Base-by-base conservation (phyloP, 768 basidiomycete genomes). In the Rhizopogon vinicolor region DNA sequence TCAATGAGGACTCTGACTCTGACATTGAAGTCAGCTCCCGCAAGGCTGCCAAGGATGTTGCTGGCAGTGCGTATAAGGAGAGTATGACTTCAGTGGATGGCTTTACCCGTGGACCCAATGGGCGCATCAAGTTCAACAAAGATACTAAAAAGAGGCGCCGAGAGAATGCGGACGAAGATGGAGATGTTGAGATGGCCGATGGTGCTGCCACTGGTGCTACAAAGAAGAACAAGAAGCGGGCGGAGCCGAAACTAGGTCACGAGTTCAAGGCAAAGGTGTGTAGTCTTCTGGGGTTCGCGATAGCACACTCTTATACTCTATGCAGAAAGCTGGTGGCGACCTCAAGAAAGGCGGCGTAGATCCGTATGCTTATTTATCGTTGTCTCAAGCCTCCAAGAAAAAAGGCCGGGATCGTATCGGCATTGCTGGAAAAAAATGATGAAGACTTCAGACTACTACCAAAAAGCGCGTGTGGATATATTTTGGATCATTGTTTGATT, bases 231-330 rank as follows among this genome's bases (percentile, higher is more conserved):
- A 76, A 78, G 69, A 69, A 72, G 62, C 78, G 71, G 77, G 82
- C 74, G 70, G 82, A 75, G 73, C 75, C 69, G 46, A 79, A 68
- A 73, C 80, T 80, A 49, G 97, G 97, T 12, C 84, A 84, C 13
- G 94, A 98, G 69, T 98, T 97, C 79, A 95, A 89, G 69, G 92
- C 97, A 31, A 98, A 94, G 85, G 95, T 93, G 61, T 54, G 84
- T 71, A 7, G 9, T 58, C 19, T 41, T 6, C 44, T 41, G 53
- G 56, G 16, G 18, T 13, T 10, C 53, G 13, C 40, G 19, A 9
- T 48, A 31, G 37, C 45, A 43, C 56, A 56, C 42, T 28, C 22
- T 22, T 19, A 25, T 25, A 5, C n/a, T 52, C 41, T 19, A 41
- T 59, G 52, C 70, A 98, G 96, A 91, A 86, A 75, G 97, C 95